Evolutionary conservation across 176 grass and related monocot genomes (phyloP), one percentile per base, ranked within the genome.

Genomic region (Phoenix roebelenii): DNA sequence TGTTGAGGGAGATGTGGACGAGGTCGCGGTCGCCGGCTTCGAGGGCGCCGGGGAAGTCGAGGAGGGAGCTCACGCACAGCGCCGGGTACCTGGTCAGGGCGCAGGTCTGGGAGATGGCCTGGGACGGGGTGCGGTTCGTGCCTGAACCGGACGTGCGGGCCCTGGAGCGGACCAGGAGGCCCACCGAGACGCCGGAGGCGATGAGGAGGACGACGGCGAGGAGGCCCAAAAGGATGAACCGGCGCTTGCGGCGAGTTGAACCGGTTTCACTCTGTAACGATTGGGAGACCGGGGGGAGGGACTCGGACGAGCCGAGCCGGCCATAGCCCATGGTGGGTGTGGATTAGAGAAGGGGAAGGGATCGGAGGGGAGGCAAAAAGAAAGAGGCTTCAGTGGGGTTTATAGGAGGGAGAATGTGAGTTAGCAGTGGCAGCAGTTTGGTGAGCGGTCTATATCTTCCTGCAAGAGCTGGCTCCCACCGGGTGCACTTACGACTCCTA

Each of bases 1-100:
- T 79, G 60, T 84, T 81, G 25, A 89, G 66, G 19, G 85, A 71
- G 58, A 84, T 71, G 25, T 70, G 58, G 50, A 88, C 85, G 4
- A 84, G 59, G 35, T 89, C 81, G 26, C 29, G 60, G 16, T 72
- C 65, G 19, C 76, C 64, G 3, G 77, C 80, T 20, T 67, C 51
- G 22, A 50, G 53, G 24, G 76, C 51, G 9, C 80, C 80, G 14
- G 85, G 80, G 53, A 84, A 74, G 5, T 28, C 51, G 59, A 68
- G 58, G 69, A 84, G 65, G 6, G 70, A 61, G 63, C 39, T 56
- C 49, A 67, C 49, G 69, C 85, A 89, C 58, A 89, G 52, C 1
- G 49, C 56, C 55, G 70, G 77, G 80, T 77, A 77, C 60, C 67
- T 65, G 59, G 74, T 89, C 44, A 77, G 28, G 60, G 64, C 59